Base-by-base conservation (phyloP, 1,284 basidiomycete species). In the Anthracocystis panici-leucophaei region DNA sequence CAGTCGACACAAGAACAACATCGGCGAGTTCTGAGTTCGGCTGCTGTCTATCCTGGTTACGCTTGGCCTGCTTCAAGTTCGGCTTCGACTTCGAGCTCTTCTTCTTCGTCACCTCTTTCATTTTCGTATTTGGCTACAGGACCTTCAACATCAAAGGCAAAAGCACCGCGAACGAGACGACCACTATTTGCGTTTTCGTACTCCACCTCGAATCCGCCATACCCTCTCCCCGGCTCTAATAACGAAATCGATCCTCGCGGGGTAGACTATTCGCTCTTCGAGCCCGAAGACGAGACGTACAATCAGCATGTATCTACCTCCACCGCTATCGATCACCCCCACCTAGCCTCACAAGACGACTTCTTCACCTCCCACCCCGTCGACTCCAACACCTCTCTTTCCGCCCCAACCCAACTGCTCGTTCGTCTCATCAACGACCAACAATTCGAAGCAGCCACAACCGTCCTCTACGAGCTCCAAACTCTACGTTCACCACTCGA, bases 211-310 rank as follows among this genome's bases (percentile, higher is more conserved):
- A 61, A 66, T 23, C 64, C 67, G 1, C 51, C 68, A 38, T 55
- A 64, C 20, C 57, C 67, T 2, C 49, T 68, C 18, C 71, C 75
- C 10, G 66, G 70, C 7, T 75, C 80, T 18, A 82, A 82, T 65
- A 69, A 70, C 42, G 70, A 79, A 12, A 75, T 79, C 27, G 78
- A 82, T 50, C 77, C 80, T 0, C 65, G 64, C 0, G 80, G 80
- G 42, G 71, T 82, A 46, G 80, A 82, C 57, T 80, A 76, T 41
- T 70, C 58, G 12, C 71, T 82, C 16, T 82, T 82, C 48, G 80
- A 82, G 48, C 11, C 54, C 0, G 62, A 75, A 23, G 65, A 74
- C n/a, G 53, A 57, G 0, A 18, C 41, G 0, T 64, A 69, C n/a
- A 50, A 18, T 9, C 66, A 73, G 18, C 38, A 72, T 21, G 52